These are phyloP conservation scores for Oryza meridionalis DNA, from an alignment of 176 grass and related monocot species.

Conservation along the genomic window DNA sequence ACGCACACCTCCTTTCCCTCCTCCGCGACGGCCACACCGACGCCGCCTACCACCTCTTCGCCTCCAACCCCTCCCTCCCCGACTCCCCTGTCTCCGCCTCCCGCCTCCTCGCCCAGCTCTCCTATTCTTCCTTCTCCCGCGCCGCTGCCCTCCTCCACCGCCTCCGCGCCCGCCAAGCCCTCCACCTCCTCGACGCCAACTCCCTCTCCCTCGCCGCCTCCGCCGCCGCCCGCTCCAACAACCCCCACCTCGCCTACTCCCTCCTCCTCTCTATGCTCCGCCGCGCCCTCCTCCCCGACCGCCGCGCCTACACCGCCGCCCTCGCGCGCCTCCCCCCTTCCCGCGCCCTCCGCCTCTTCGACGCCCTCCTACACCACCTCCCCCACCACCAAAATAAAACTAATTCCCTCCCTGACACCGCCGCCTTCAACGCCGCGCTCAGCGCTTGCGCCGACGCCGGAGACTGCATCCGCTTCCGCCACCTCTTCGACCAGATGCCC, in stretches of 20 bases:
- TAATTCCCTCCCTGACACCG: constrained; percentile 60
- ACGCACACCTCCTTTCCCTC: constrained; percentile 56
- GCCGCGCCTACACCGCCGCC: constrained; percentile 81
- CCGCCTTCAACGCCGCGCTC: constrained; percentile 83
- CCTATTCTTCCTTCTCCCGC: constrained; percentile 52
- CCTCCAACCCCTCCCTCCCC: constrained; percentile 49
- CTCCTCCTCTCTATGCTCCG: constrained; percentile 64
- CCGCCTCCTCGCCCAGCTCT: constrained; percentile 85
- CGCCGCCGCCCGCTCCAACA: constrained; percentile 55
- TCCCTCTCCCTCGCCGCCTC: constrained; percentile 70
- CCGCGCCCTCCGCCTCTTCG: constrained; percentile 71
- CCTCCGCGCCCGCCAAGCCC: constrained; percentile 46
- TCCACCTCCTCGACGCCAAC: constrained; percentile 73
- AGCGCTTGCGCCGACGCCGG: constrained; percentile 74
- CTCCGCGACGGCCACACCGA: constrained; percentile 67
- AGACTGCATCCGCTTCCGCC: constrained; percentile 49
- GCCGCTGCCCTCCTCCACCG: constrained; percentile 58
- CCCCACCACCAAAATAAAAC: not conserved
- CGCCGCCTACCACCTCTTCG: constrained; percentile 66
- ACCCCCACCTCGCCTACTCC: not conserved
- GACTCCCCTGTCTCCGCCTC: constrained; percentile 53
- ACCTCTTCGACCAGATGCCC: constrained; percentile 72
- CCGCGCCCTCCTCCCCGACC: constrained; percentile 68
- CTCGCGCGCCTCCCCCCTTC: constrained; percentile 54
- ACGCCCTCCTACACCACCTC: constrained; percentile 51